Evolutionary conservation across 164 flowering plant species (phyloP).

Genomic region (Pachysandra terminalis): DNA sequence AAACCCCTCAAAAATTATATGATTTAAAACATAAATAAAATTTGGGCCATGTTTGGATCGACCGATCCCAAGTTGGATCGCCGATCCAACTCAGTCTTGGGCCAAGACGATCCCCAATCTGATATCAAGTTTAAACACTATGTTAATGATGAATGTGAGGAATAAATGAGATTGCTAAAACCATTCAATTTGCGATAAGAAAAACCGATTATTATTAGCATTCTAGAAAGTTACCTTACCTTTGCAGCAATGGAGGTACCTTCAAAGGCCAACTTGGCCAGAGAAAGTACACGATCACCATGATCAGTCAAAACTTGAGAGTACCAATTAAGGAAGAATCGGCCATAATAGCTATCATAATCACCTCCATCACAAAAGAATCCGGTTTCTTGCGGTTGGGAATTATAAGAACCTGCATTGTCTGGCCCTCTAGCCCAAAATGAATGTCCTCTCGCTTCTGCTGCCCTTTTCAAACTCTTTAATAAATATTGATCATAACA

Average conservation of each 20-base stretch:
- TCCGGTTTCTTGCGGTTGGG: slow-evolving; percentile 78
- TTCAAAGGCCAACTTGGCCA: slow-evolving; percentile 86
- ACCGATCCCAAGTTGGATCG: too few relatives aligned
- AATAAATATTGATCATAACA: slow-evolving; percentile 84
- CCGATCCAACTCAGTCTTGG: too few relatives aligned
- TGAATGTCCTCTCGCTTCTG: slow-evolving; percentile 80
- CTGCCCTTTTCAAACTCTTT: slow-evolving; percentile 71
- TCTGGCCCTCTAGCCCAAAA: slow-evolving; percentile 89
- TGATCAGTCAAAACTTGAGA: slow-evolving; percentile 75
- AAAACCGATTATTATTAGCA: neutral
- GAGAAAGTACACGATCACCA: slow-evolving; percentile 68
- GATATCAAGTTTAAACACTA: too few relatives aligned
- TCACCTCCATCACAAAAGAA: slow-evolving; percentile 97
- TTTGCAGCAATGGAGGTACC: slow-evolving; percentile 73
- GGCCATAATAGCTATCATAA: slow-evolving; percentile 85
- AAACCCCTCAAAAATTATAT: too few relatives aligned
- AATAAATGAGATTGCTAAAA: neutral
- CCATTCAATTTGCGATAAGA: neutral
- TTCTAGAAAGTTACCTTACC: slow-evolving; percentile 35
- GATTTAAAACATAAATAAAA: slow-evolving; percentile 27
- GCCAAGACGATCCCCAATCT: too few relatives aligned
- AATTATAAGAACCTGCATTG: slow-evolving; percentile 84
- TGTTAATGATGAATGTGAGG: neutral
- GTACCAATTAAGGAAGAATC: slow-evolving; percentile 92
- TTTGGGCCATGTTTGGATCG: too few relatives aligned